Percentiles rank a stretch among this genome's conserved stretches.
These are phyloP conservation scores for Nicotiana paniculata DNA, from an alignment of 257 asterid species.

Conservation along the genomic window DNA sequence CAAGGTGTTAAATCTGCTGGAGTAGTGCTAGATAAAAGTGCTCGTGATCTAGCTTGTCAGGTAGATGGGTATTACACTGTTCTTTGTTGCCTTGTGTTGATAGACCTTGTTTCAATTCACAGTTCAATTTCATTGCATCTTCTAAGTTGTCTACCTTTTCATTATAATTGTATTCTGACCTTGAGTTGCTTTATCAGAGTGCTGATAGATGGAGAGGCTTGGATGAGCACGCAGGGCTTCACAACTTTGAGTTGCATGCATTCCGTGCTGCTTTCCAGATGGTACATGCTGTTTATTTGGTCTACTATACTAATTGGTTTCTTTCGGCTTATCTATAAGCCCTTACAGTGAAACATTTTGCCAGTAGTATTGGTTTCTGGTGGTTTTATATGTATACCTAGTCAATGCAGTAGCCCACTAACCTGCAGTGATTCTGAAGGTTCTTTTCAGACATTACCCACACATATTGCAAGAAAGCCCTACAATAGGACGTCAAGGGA, in stretches of 20 bases:
- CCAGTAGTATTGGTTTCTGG: neutral
- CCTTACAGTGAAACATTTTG: neutral
- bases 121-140: conserved; percentile 2
- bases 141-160: neutral
- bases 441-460: conserved; percentile 61
- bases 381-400: neutral
- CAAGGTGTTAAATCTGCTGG: conserved; percentile 54
- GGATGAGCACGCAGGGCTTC: conserved; percentile 62
- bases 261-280: conserved; percentile 93
- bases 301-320: neutral
- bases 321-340: neutral
- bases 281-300: conserved; percentile 28
- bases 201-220: conserved; percentile 80
- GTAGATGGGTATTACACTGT: conserved; percentile 26
- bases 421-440: conserved; percentile 39
- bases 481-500: conserved; percentile 87
- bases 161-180: neutral
- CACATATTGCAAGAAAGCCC: conserved; percentile 45
- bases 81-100: neutral
- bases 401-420: neutral
- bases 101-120: conserved; percentile 9
- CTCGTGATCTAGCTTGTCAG: conserved; percentile 96
- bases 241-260: conserved; percentile 81
- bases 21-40: conserved; percentile 50
- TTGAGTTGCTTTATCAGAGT: conserved; percentile 41